Base-by-base conservation (phyloP, 225 moss, liverwort and hornwort species). In the Sphagnum tenellum region DNA sequence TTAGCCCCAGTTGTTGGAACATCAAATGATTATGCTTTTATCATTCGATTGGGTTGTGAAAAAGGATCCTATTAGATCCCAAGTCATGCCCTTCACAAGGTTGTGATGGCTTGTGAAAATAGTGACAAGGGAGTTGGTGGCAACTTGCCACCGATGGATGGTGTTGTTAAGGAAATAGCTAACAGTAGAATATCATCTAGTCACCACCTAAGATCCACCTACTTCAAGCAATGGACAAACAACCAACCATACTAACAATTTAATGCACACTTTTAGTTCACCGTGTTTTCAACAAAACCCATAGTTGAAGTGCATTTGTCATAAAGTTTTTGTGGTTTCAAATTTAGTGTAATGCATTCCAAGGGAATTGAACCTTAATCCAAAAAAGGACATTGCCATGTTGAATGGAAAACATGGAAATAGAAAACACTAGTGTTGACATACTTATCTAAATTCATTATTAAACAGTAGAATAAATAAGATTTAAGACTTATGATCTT, bases 41-140 rank as follows among this genome's bases (percentile, higher is more conserved):
- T 98, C 96, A 62, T 98, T 93, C 7, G 96, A 92, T 76, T 98
- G 96, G 66, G 86, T 93, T 47, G 93, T 93, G 46, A 98, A 70
- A 74, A 93, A 98, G n/a, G 90, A 98, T 46, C 96, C 96, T 55
- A 98, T 88, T 4, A 93, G 96, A 74, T 98, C 96, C 96, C 96
- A 98, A n/a, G 90, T 80, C 71, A 98, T 77, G 49, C 96, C 96
- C 72, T 98, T 98, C 45, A 98, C 96, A 47, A 98, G 87, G 69
- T 93, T 98, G 65, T 83, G 79, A 70, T 98, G 96, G 44, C 90
- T 87, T 12, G 70, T 66, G n/a, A 98, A 87, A 45, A 93, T 87
- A n/a, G 89, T 85, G 45, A 93, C 69, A 46, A 81, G 55, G 62
- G 76, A 80, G 29, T 93, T 93, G 44, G 86, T 93, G 61, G 83